Base-by-base conservation (phyloP, 495 filamentous ascomycete genomes). In the Xylaria telfairii region DNA sequence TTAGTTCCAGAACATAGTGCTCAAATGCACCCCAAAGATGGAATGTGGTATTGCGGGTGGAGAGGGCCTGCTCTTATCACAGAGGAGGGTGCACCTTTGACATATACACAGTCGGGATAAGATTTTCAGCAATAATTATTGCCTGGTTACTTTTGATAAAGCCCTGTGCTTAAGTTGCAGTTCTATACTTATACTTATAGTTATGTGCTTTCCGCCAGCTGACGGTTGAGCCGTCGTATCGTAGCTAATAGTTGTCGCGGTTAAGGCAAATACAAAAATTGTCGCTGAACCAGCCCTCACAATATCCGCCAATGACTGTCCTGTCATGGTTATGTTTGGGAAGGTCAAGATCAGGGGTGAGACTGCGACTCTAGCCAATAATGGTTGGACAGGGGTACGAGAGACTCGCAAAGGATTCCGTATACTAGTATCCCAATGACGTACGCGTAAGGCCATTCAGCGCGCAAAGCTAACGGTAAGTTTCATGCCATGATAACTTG, bases 21-120 rank as follows among this genome's bases (percentile, higher is more conserved):
- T 34, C 26, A 19, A 60, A 12, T 4, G 34, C 7, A 44, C 17
- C 26, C 66, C 41, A 24, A 37, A 32, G 26, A 68, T 49, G 54
- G 66, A 68, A 68, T 34, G 66, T 68, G 39, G 42, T 42, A 68
- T 59, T 68, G 53, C 0, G 15, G 66, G 54, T 60, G 66, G 66
- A 21, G 66, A 44, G 53, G 53, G 53, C 32, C 15, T 34, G 26
- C 39, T 59, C 47, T 57, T 30, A 51, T 19, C 42, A 21, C 10
- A 41, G 21, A 56, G 19, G 32, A 49, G n/a, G 34, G 26, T 21
- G 64, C 34, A 67, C 32, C 47, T 39, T 32, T n/a, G 61, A 65
- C 61, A 13, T 32, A 32, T 49, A 24, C 19, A 21, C 32, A 12
- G 28, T 7, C 37, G n/a, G n/a, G 7, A 42, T 42, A 5, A 32